phyloP scores from a whole-genome alignment of 1,284 basidiomycete species.

The Cutaneotrichosporon sp. region DNA sequence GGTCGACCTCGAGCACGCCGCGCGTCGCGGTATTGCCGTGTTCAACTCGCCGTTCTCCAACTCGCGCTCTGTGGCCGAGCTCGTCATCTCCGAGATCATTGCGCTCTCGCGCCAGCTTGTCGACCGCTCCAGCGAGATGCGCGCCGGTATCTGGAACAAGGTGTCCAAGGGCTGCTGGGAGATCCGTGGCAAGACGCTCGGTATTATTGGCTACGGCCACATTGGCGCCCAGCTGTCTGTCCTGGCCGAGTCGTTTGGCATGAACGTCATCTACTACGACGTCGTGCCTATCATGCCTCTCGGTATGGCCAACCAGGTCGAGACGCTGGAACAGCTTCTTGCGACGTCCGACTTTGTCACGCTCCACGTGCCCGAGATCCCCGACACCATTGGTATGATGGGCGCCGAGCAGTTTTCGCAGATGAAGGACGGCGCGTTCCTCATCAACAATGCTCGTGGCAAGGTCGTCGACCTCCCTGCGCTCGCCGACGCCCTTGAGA shows the following conservation, averaged over 20 bases:
- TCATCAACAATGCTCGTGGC: constrained; percentile 97
- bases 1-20: constrained; percentile 82
- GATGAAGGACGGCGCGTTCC: constrained; percentile 94
- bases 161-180: constrained; percentile 98
- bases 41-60: constrained; percentile 99
- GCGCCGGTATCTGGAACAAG: constrained; percentile 94
- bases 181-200: constrained; percentile 92
- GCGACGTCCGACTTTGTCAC: constrained; percentile 85
- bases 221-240: constrained; percentile 97
- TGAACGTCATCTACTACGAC: constrained; percentile 95
- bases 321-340: constrained; percentile 74
- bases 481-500: constrained; percentile 72
- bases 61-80: constrained; percentile 96
- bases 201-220: constrained; percentile 98
- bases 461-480: constrained; percentile 92
- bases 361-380: constrained; percentile 92
- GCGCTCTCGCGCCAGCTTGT: constrained; percentile 90
- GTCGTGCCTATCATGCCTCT: constrained; percentile 97
- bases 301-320: constrained; percentile 85
- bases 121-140: constrained; percentile 84
- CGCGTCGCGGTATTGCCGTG: constrained; percentile 86
- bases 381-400: constrained; percentile 96
- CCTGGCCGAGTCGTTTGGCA: constrained; percentile 91
- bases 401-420: constrained; percentile 65
- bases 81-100: constrained; percentile 92